Evolutionary conservation across 2,329 filamentous ascomycete species (phyloP).

Genomic region (Aspergillus hortae): DNA sequence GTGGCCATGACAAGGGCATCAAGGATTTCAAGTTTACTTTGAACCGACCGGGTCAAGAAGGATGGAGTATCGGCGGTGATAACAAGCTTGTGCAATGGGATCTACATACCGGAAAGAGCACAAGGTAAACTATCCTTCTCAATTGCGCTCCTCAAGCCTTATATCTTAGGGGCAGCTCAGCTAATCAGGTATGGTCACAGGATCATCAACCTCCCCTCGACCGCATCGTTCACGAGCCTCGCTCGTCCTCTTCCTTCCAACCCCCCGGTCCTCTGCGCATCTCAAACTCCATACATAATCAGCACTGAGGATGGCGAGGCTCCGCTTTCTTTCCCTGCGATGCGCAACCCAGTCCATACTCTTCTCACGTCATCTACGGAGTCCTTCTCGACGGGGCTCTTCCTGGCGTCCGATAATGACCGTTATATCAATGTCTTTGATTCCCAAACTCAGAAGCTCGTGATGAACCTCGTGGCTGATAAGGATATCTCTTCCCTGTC

Average conservation of each 20-base stretch:
- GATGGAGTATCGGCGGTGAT: slow-evolving; percentile 54
- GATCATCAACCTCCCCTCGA: slow-evolving; percentile 41
- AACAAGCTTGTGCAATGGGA: slow-evolving; percentile 53
- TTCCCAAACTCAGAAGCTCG: slow-evolving; percentile 38
- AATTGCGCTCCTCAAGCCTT: neutral
- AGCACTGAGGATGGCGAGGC: slow-evolving; percentile 38
- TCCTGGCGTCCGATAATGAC: slow-evolving; percentile 49
- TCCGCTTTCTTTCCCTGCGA: slow-evolving; percentile 45
- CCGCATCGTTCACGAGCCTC: slow-evolving; percentile 36
- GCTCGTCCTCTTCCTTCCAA: slow-evolving; percentile 40
- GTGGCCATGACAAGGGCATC: slow-evolving; percentile 47
- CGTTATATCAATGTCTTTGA: slow-evolving; percentile 51
- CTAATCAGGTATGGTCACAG: slow-evolving; percentile 24
- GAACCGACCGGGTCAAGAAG: slow-evolving; percentile 36
- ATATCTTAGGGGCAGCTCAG: neutral
- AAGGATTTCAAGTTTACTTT: slow-evolving; percentile 50
- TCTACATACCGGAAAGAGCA: slow-evolving; percentile 40
- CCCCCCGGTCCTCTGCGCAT: slow-evolving; percentile 48
- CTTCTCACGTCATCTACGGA: slow-evolving; percentile 41
- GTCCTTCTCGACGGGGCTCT: slow-evolving; percentile 33
- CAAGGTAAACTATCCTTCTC: slow-evolving; percentile 35
- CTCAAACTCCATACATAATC: slow-evolving; percentile 47
- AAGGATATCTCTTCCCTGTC: slow-evolving; percentile 43
- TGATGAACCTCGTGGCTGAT: slow-evolving; percentile 48
- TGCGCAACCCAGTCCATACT: slow-evolving; percentile 48